Conservation (phyloP, 805 yeast genomes). For the Monosporozyma unispora region DNA sequence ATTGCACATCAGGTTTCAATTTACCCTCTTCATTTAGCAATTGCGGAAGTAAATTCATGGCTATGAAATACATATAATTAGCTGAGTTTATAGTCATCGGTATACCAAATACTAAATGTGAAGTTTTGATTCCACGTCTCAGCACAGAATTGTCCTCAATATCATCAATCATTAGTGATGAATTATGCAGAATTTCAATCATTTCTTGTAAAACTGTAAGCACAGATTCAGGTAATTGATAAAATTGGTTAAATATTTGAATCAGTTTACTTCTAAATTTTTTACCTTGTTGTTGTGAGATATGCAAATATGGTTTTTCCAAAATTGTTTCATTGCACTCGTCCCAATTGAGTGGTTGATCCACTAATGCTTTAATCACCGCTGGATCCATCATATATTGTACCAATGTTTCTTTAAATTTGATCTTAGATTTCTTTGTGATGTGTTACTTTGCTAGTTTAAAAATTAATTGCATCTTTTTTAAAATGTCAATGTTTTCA, state of each 20-base stretch:
- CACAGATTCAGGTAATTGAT: constrained; percentile 34
- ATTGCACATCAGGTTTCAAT: neutral
- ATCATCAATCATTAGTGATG: constrained; percentile 73
- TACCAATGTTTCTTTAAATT: neutral
- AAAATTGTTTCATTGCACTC: constrained; percentile 24
- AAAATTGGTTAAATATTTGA: constrained; percentile 44
- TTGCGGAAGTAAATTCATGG: constrained; percentile 43
- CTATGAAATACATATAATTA: constrained; percentile 70
- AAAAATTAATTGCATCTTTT: neutral
- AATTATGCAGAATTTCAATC: constrained; percentile 54
- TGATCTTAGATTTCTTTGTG: neutral
- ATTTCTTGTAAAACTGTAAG: constrained; percentile 37
- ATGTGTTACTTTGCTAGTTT: neutral
- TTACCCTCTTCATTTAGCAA: constrained; percentile 17
- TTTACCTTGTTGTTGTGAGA: constrained; percentile 46
- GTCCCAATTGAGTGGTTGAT: constrained; percentile 22
- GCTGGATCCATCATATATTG: neutral
- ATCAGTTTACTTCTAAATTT: constrained; percentile 43
- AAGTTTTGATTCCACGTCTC: constrained; percentile 71
- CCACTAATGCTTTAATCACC: constrained; percentile 7
- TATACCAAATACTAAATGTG: constrained; percentile 68
- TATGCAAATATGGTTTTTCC: constrained; percentile 42
- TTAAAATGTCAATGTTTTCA: neutral
- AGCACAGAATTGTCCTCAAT: constrained; percentile 69
- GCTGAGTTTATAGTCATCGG: constrained; percentile 80